Base-by-base conservation (phyloP, 2,329 filamentous ascomycete species). In the Mariannaea sp. region DNA sequence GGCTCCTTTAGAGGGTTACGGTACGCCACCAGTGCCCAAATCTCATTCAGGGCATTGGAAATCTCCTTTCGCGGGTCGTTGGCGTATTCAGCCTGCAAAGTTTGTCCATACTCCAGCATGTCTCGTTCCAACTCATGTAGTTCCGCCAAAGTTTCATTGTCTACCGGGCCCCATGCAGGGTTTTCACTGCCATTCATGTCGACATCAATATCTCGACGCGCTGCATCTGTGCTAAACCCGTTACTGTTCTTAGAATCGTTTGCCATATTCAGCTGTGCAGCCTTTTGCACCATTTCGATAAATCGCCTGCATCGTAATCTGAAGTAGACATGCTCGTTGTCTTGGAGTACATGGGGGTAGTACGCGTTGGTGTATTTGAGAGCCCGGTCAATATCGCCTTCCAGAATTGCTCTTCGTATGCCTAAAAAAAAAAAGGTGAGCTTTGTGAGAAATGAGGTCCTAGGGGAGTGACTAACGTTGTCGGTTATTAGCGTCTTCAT, bases 371-470 rank as follows among this genome's bases (percentile, higher is more conserved):
- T 96, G 64, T 87, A 82, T 70, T 92, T 88, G n/a, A 97, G 79
- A 1, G 93, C 93, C 62, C 82, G 85, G 71, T 97, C 94, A 55
- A 99, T 90, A 65, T 99, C 90, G 17, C 94, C 94, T 55, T 96
- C 89, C 3, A 97, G 79, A 40, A 99, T 91, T 1, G 92, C 89
- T 58, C 84, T 81, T 49, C 94, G 86, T 58, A 97, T 97, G 70
- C 86, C 90, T 96, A 66, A 1, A 30, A 39, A 44, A 27, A 16
- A 20, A 13, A 13, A 16, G 36, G 8, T n/a, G n/a, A n/a, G n/a
- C n/a, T n/a, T n/a, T n/a, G n/a, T n/a, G n/a, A n/a, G n/a, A n/a
- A n/a, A n/a, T n/a, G n/a, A n/a, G n/a, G n/a, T n/a, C n/a, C n/a
- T n/a, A n/a, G n/a, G n/a, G n/a, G n/a, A n/a, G n/a, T n/a, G 20